Conservation (phyloP, 345 rosid genomes). For the Hibiscus mutabilis region DNA sequence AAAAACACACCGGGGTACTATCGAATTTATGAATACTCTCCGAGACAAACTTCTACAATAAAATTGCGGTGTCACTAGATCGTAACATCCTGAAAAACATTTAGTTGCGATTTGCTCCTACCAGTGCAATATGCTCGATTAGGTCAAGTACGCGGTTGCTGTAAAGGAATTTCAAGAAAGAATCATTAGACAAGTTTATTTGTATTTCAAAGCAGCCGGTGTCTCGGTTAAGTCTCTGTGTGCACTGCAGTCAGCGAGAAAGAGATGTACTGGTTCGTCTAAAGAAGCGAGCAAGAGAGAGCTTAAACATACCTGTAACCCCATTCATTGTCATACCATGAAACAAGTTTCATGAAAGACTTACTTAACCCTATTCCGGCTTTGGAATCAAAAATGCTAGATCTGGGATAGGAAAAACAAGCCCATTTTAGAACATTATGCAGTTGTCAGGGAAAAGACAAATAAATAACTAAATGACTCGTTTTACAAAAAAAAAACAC, state of each 20-base stretch:
- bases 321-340: constrained; percentile 99
- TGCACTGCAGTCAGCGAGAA: neutral
- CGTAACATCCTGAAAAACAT: neutral
- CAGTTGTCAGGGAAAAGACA: neutral
- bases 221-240: neutral
- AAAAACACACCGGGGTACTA: neutral
- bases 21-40: constrained; percentile 10
- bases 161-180: constrained; percentile 17
- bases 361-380: constrained; percentile 88
- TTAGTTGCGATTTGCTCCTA: constrained; percentile 45
- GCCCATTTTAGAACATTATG: neutral
- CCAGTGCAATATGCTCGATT: constrained; percentile 93
- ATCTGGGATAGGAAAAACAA: constrained; percentile 36
- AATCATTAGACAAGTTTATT: neutral
- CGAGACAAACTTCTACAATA: constrained; percentile 10
- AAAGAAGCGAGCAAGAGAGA: constrained; percentile 4
- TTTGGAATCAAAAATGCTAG: constrained; percentile 96
- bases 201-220: neutral
- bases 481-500: neutral
- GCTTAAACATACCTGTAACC: constrained; percentile 72
- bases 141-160: constrained; percentile 97
- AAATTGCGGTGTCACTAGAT: neutral
- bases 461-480: neutral
- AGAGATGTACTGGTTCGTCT: no score
- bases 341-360: constrained; percentile 82